Evolutionary conservation across 805 yeast species (phyloP), one percentile per base, ranked within the genome.

Genomic region (Pichia insulana): DNA sequence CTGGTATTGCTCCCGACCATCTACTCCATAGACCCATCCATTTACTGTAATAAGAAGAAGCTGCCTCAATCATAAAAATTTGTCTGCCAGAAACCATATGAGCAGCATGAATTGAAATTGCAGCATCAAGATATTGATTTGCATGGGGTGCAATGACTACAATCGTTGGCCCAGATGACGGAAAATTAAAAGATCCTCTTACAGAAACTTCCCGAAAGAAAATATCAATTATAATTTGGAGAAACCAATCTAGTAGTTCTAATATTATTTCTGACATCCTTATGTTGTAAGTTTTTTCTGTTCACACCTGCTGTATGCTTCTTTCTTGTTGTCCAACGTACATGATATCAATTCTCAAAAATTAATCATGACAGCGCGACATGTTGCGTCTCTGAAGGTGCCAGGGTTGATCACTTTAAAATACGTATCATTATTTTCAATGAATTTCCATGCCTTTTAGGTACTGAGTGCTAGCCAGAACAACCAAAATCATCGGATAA

Each of bases 141-240:
- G 96, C 95, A 65, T 90, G 98, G 2, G 97, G 97, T 2, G 96
- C 98, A 10, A 92, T 94, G 30, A 92, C 97, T 48, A 92, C 81
- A 42, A 90, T 82, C 8, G 88, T 80, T 0, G 97, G 90, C 0
- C 96, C 97, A 9, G 71, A 61, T 26, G 72, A 68, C 1, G 83
- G 82, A 28, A 76, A 53, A 42, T 75, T 73, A 63, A 77, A 86
- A 1, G 95, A 87, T 1, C 97, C 96, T 46, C 97, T 72, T 3
- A 92, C 78, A 41, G 86, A 72, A 48, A 90, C 87, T 57, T 89
- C 96, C 45, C 97, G 66, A 64, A 90, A 90, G 67, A 90, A 90
- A 39, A 74, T 72, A 49, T 74, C 63, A 12, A 57, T 48, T 12
- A 62, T 47, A 17, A 56, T 45, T 17, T 50, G 50, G 2, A 52